Evolutionary conservation across 2,329 filamentous ascomycete species (phyloP).

Genomic region (Furcasterigmium furcatum): DNA sequence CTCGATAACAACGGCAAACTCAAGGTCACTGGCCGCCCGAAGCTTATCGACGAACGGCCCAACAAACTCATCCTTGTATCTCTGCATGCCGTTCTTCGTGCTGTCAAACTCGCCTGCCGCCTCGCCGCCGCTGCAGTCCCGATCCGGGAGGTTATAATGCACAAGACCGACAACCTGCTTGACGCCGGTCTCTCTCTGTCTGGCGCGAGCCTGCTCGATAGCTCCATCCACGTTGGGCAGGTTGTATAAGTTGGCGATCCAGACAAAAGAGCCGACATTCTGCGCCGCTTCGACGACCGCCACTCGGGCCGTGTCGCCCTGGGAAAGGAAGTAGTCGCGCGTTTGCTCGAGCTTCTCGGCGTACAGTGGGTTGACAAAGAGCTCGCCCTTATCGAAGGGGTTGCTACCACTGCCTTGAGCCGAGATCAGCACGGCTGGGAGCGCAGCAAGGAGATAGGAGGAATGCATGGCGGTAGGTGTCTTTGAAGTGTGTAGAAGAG

Average conservation of each 20-base stretch:
- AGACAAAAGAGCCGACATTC: conserved; percentile 32
- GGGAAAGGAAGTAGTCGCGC: conserved; percentile 25
- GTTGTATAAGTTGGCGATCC: conserved; percentile 28
- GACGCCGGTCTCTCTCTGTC: no score
- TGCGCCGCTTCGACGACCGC: conserved; percentile 28
- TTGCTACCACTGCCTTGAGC: no score
- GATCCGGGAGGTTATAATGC: conserved; percentile 37
- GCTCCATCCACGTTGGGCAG: conserved; percentile 30
- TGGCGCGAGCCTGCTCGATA: conserved; percentile 26
- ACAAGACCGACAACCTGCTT: conserved; percentile 36
- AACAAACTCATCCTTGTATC: conserved; percentile 33
- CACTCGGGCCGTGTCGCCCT: conserved; percentile 29
- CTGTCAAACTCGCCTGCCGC: conserved; percentile 30
- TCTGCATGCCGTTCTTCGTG: conserved; percentile 28
- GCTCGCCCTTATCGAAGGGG: conserved; percentile 41
- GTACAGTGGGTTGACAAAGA: conserved; percentile 39
- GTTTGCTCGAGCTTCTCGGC: conserved; percentile 32
- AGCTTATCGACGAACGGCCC: conserved; percentile 28
- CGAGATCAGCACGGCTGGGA: no score
- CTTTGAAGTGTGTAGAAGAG: no score
- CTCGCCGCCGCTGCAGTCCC: conserved; percentile 36
- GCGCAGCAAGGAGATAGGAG: no score
- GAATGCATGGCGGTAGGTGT: no score
- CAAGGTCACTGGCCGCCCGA: conserved; percentile 26
- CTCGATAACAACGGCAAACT: conserved; percentile 36